phyloP scores from a whole-genome alignment of 352 stramenopile species.

The Phytophthora melonis region DNA sequence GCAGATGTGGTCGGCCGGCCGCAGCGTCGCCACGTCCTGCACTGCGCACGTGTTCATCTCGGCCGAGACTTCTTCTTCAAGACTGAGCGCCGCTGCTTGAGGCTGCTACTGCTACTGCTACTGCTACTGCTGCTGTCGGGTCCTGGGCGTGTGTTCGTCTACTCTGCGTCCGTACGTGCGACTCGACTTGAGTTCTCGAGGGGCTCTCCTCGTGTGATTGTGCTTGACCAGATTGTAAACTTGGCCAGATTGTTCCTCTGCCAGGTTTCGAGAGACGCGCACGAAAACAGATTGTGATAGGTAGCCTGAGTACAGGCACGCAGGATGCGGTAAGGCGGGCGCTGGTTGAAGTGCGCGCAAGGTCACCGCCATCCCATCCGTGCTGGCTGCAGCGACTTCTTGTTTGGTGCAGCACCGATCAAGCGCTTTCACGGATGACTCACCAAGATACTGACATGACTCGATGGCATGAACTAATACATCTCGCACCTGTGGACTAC shows the following conservation, averaged over 20 bases:
- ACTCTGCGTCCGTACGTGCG: not conserved
- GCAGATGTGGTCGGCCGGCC: constrained; percentile 73
- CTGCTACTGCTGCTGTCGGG: too few species aligned
- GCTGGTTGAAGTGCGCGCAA: not conserved
- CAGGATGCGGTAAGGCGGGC: too few species aligned
- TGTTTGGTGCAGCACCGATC: too few species aligned
- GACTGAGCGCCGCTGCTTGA: not conserved
- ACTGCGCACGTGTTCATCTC: constrained; percentile 76
- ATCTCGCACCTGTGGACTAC: not conserved
- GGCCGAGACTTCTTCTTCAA: not conserved
- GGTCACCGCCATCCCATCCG: not conserved
- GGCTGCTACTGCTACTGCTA: not conserved
- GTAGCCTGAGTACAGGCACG: too few species aligned
- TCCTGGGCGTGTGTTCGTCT: not conserved
- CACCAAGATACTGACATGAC: not conserved
- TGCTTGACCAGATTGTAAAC: not conserved
- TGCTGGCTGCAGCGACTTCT: not conserved
- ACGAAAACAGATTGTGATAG: not conserved
- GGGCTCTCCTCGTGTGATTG: not conserved
- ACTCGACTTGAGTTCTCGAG: not conserved
- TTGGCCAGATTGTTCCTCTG: not conserved
- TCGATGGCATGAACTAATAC: not conserved
- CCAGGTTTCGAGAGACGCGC: not conserved
- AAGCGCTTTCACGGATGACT: not conserved
- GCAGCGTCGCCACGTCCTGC: constrained; percentile 63